These are phyloP conservation scores for Picochlorum sp. DNA, from an alignment of 139 green algal genomes.

Conservation along the genomic window DNA sequence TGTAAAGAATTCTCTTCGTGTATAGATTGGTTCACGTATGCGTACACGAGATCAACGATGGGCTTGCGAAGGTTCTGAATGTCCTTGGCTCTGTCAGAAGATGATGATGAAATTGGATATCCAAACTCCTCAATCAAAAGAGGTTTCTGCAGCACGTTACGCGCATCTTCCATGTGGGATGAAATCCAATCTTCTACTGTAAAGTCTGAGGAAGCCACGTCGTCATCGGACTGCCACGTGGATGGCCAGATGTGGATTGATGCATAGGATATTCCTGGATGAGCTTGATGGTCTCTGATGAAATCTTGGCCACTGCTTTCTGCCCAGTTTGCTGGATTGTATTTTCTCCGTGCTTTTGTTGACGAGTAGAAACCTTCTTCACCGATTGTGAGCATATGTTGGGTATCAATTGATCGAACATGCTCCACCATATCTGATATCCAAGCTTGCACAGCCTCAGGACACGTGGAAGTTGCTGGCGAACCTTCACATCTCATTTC, in stretches of 20 bases:
- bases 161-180: slow-evolving; percentile 23
- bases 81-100: too few species aligned
- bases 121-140: slow-evolving; percentile 69
- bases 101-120: background rate
- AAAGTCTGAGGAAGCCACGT: slow-evolving; percentile 13
- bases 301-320: slow-evolving; percentile 45
- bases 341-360: slow-evolving; percentile 1
- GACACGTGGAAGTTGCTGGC: background rate
- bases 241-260: slow-evolving; percentile 48
- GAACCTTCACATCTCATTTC: slow-evolving; percentile 44
- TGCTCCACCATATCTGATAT: slow-evolving; percentile 33
- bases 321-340: slow-evolving; percentile 36
- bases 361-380: slow-evolving; percentile 46
- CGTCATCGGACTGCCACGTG: slow-evolving; percentile 33
- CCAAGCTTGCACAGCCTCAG: slow-evolving; percentile 27
- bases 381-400: slow-evolving; percentile 51
- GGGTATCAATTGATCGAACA: slow-evolving; percentile 36
- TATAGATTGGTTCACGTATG: background rate
- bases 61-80: background rate
- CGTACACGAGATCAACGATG: background rate
- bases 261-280: slow-evolving; percentile 45
- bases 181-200: slow-evolving; percentile 15
- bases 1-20: background rate
- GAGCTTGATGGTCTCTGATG: slow-evolving; percentile 24
- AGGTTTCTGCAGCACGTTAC: slow-evolving; percentile 49